Evolutionary conservation across 2,329 filamentous ascomycete species (phyloP).

Genomic region (Pseudogymnoascus sp.): DNA sequence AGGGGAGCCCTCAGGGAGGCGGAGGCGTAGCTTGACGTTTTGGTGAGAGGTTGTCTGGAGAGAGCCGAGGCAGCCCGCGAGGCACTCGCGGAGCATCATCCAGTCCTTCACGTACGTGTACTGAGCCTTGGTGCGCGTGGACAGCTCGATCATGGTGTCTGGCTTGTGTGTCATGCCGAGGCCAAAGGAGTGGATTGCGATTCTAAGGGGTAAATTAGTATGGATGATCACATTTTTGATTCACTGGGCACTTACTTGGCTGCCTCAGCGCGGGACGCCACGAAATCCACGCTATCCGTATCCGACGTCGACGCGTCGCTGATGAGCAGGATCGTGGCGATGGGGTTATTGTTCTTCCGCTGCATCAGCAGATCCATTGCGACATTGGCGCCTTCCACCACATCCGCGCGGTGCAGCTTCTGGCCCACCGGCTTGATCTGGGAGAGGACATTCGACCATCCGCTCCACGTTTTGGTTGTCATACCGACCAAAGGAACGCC

Average conservation of each 20-base stretch:
- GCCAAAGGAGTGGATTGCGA: conserved; percentile 93
- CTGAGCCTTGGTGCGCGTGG: conserved; percentile 87
- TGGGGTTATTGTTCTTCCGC: conserved; percentile 87
- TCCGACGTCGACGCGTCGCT: conserved; percentile 96
- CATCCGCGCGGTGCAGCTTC: conserved; percentile 92
- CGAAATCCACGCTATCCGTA: conserved; percentile 92
- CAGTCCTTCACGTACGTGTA: conserved; percentile 99
- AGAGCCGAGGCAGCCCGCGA: conserved; percentile 85
- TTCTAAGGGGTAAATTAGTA: conserved; percentile 41
- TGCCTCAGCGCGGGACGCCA: conserved; percentile 90
- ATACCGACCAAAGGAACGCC: conserved; percentile 95
- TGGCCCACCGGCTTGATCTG: conserved; percentile 91
- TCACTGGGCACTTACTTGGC: conserved; percentile 64
- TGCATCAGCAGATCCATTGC: conserved; percentile 99
- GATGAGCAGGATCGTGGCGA: conserved; percentile 92
- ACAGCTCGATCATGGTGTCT: conserved; percentile 97
- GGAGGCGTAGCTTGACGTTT: conserved; percentile 92
- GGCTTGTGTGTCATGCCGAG: conserved; percentile 96
- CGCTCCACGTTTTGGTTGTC: conserved; percentile 89
- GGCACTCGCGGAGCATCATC: conserved; percentile 98
- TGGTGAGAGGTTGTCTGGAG: conserved; percentile 95
- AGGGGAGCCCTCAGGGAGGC: conserved; percentile 88
- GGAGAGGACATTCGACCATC: conserved; percentile 78
- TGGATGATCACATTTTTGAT: conserved; percentile 10
- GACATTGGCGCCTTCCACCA: conserved; percentile 94